Base-by-base conservation (phyloP, 2,329 filamentous ascomycete genomes). In the Trichoderma sp. region DNA sequence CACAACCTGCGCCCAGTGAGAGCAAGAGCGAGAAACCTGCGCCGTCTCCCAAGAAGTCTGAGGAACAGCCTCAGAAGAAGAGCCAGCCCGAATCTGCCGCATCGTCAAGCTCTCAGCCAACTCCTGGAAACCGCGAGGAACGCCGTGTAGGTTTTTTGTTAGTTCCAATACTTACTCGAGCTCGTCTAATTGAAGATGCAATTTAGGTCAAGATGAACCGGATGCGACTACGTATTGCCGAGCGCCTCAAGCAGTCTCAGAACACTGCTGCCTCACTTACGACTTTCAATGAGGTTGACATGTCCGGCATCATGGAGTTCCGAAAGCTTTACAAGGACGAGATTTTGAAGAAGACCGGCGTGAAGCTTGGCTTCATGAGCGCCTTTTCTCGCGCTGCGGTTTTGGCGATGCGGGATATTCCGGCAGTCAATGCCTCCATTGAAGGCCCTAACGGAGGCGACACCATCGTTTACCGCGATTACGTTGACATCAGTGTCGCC, bases 351-450 rank as follows among this genome's bases (percentile, higher is more conserved):
- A 97, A 95, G 86, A 96, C 93, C 11, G 95, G 94, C 56, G 92
- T 98, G 70, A 99, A 98, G 86, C 91, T 99, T 66, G 96, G 96
- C n/a, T 99, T 98, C 85, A 98, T 99, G 95, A 96, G 94, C 80
- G 95, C 95, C 68, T 99, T 99, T 83, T 92, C 95, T 4, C 92
- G 92, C 72, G 96, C 96, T 59, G 92, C 89, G 75, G 89, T 97
- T 56, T 85, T 98, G 70, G 96, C 96, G 70, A 97, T 97, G 92
- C 92, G 91, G 77, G 94, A 98, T 73, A 85, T 98, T n/a, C 96
- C 94, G 14, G 91, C 91, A 1, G 93, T 98, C 76, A 99, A 99
- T 77, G 96, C 95, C 27, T 97, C 94, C 47, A 99, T 99, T 74
- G 96, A 99, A 80, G 96, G 96, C 11, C 93, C 94, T 62, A 93